Conservation (phyloP, 306 rosid genomes). For the Castanopsis chinensis region DNA sequence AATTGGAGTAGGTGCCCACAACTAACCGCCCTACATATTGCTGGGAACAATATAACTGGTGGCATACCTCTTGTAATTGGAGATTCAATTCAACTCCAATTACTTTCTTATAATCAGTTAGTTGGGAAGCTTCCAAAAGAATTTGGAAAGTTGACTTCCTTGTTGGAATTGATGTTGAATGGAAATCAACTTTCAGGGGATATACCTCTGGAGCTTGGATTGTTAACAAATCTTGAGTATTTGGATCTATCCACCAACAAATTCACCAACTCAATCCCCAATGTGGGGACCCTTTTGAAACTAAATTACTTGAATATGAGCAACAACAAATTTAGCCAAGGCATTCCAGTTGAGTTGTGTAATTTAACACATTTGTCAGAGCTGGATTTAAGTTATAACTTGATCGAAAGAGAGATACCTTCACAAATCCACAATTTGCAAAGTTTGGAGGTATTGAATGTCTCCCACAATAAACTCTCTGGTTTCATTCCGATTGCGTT, state of each 20-base stretch:
- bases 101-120: no score
- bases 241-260: neutral
- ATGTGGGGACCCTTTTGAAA: neutral
- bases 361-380: neutral
- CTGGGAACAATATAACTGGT: no score
- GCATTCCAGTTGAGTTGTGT: neutral
- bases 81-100: no score
- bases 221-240: neutral
- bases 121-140: no score
- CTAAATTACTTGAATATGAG: conserved; percentile 5
- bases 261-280: neutral
- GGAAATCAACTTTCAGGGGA: no score
- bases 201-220: neutral
- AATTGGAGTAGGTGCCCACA: no score
- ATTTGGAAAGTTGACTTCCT: no score
- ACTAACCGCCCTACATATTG: no score
- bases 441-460: neutral
- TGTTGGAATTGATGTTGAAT: no score
- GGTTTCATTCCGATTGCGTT: conserved; percentile 6
- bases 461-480: conserved; percentile 14
- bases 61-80: no score
- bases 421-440: neutral
- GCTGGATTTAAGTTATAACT: neutral
- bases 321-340: neutral
- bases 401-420: neutral